Conservation (phyloP, 73 alveolate genomes). For the Paramecium primaurelia region DNA sequence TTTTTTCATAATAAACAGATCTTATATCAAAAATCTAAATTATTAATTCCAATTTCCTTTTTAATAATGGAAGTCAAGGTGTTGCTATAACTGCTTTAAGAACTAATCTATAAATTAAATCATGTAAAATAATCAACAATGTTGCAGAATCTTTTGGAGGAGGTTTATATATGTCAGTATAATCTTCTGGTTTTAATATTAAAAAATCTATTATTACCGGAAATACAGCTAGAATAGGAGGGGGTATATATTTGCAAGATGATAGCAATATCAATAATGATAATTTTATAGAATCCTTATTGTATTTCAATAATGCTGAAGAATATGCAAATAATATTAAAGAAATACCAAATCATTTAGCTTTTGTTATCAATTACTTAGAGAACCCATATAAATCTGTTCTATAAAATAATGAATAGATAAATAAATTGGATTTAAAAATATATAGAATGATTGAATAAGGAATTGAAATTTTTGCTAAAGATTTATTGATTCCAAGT, state of each 20-base stretch:
- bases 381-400: not conserved
- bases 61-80: not conserved
- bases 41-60: not conserved
- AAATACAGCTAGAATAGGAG: not conserved
- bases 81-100: not conserved
- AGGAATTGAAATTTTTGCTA: not conserved
- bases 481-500: not conserved
- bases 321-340: not conserved
- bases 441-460: not conserved
- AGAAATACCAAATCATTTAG: not conserved
- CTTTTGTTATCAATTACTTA: not conserved
- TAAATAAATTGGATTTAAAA: not conserved
- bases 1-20: not conserved
- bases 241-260: not conserved
- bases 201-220: not conserved
- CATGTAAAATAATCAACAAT: not conserved
- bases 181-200: not conserved
- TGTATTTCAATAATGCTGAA: not conserved
- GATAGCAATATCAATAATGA: not conserved
- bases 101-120: not conserved
- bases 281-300: not conserved
- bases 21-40: not conserved
- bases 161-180: not conserved
- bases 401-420: not conserved
- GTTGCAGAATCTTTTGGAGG: not conserved